phyloP scores from a whole-genome alignment of 768 basidiomycete genomes.

The Mrakia gelida region DNA sequence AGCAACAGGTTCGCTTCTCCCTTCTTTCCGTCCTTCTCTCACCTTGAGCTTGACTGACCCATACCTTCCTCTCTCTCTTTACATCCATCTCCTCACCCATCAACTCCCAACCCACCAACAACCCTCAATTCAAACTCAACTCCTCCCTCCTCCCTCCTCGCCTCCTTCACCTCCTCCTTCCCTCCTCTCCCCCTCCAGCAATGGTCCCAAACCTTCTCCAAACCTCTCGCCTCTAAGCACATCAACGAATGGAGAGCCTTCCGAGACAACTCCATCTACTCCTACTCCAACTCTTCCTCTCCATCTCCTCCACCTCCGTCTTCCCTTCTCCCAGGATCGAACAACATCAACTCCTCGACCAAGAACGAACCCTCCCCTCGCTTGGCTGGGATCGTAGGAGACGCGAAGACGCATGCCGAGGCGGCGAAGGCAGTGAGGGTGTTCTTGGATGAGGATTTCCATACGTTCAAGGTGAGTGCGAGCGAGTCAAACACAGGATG shows the following conservation, averaged over 20 bases:
- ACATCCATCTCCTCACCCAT: not conserved
- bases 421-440: not conserved
- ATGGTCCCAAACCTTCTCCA: constrained; percentile 2
- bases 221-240: constrained; percentile 6
- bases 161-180: not conserved
- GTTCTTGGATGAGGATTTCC: constrained; percentile 3
- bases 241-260: constrained; percentile 17
- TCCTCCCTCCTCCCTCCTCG: not conserved
- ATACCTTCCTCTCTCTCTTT: not conserved
- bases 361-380: not conserved
- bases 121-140: not conserved
- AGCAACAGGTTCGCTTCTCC: not conserved
- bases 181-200: not conserved
- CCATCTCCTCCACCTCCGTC: not conserved
- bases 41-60: not conserved
- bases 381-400: constrained; percentile 5
- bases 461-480: constrained; percentile 4
- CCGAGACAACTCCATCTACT: constrained; percentile 3
- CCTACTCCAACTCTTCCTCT: constrained; percentile 4
- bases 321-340: not conserved
- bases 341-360: not conserved
- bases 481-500: not conserved
- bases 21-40: not conserved
- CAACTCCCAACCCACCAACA: no score
- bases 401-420: not conserved